Evolutionary conservation across 257 asterid genomes (phyloP), one percentile per base, ranked within the genome.

Genomic region (Rehmannia glutinosa): DNA sequence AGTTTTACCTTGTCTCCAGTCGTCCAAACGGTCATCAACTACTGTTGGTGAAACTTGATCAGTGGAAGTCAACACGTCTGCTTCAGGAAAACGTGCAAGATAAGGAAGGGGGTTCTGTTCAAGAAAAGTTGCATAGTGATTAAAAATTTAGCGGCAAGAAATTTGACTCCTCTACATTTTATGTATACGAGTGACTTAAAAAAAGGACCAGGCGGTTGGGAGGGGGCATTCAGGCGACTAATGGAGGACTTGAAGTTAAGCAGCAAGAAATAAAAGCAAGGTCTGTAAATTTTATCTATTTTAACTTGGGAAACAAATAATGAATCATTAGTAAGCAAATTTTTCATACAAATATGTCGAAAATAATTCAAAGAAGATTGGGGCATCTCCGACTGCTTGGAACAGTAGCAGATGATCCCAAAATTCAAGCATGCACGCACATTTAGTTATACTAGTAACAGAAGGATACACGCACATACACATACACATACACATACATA

Each of bases 51-150:
- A 79, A 82, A 85, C 86, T 80, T 80, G 91, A 86, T 94, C 99
- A 38, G 98, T 91, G 53, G 99, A 94, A 62, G 97, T 88, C 78
- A 94, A 81, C 78, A 94, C 80, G 70, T 94, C 99, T 54, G 99
- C 99, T 87, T 91, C 97, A 58, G 98, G 97, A 82, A 77, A 91
- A 69, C 94, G 97, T 60, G 96, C 96, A 52, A 94, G 88, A 77
- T 85, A 94, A 32, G 98, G 99, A 64, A 91, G 90, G 35, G 99
- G 99, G 72, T 94, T 84, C 99, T 94, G 95, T 83, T 71, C 64
- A 62, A 69, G 46, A 69, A 67, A 80, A 64, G 68, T 63, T 74
- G 64, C 73, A 59, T 24, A 74, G 69, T 62, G 52, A 63, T 71
- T 46, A 67, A 69, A 50, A 55, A 64, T 17, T 54, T 68, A 68